Evolutionary conservation across 441 rosid species (phyloP).

Genomic region (Adansonia gregorii): DNA sequence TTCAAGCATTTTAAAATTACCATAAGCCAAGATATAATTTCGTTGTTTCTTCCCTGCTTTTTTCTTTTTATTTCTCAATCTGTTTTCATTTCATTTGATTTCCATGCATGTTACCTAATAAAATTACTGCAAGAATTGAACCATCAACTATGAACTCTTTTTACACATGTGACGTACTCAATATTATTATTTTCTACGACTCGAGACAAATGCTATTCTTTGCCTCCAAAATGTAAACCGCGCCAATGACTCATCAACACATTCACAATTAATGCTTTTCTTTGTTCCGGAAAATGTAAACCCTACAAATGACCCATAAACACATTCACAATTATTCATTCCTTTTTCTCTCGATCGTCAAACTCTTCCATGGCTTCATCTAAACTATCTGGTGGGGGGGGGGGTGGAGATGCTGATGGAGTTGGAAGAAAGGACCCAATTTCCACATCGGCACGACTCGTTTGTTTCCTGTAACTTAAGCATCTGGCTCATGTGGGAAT

Average conservation of each 20-base stretch:
- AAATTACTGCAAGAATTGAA: neutral
- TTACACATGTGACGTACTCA: neutral
- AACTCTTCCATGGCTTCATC: constrained; percentile 26
- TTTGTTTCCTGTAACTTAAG: constrained; percentile 63
- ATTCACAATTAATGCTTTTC: neutral
- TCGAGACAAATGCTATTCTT: neutral
- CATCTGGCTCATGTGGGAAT: constrained; percentile 66
- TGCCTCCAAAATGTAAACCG: neutral
- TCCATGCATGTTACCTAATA: neutral
- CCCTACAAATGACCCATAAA: neutral
- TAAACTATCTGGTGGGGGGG: neutral
- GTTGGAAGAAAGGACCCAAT: constrained; percentile 22
- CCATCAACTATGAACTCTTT: neutral
- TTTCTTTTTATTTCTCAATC: neutral
- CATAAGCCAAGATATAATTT: neutral
- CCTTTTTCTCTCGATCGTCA: constrained; percentile 17
- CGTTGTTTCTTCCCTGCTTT: neutral
- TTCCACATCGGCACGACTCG: constrained; percentile 21
- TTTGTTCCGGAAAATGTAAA: constrained; percentile 5
- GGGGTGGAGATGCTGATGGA: constrained; percentile 14
- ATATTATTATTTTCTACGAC: neutral
- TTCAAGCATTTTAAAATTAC: neutral
- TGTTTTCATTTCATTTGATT: neutral
- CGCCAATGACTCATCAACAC: too few species aligned
- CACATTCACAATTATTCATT: constrained; percentile 30